Evolutionary conservation across 108 stramenopile genomes (phyloP), one percentile per base, ranked within the genome.

Genomic region (Skeletonema menzelii): DNA sequence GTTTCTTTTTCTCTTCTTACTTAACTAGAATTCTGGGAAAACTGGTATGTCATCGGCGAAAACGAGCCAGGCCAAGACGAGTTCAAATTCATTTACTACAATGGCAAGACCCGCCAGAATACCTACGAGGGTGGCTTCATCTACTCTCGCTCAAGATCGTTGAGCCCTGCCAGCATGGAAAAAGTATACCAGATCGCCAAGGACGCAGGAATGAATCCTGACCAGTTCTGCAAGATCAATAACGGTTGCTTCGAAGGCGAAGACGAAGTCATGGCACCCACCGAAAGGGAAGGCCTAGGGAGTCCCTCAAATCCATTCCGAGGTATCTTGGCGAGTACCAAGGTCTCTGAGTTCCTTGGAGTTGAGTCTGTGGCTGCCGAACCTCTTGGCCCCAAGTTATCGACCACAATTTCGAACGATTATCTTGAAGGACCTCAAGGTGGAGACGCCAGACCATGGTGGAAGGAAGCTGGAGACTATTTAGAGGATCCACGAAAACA

Each of bases 51-150:
- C 38, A 91, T 93, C 46, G 96, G 92, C 32, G 89, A 90, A 82
- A 95, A 89, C 63, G 88, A 88, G 59, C 86, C 86, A n/a, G 84
- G 69, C 59, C 78, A 82, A 63, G 87, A 82, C 27, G 95, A 87
- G 65, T 98, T 93, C 85, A 97, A 97, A 76, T 96, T 98, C 64
- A 81, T 98, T 34, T 96, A 95, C 80, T 98, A 98, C 90, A 95
- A 91, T 65, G 98, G 98, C 59, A 96, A 97, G 80, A 98, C 98
- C 5, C 84, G 96, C 5, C 98, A 98, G 69, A 97, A 97, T 59
- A 97, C 93, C 61, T 98, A 98, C 83, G 94, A 97, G 31, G 98
- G 98, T 17, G 97, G 96, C 27, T 98, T 98, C 73, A 90, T 98
- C 47, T 98, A 98, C 87, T 90, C 93, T 46, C 91, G 96, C 19